phyloP scores from a whole-genome alignment of 2,329 filamentous ascomycete genomes.

The Knufia petricola region DNA sequence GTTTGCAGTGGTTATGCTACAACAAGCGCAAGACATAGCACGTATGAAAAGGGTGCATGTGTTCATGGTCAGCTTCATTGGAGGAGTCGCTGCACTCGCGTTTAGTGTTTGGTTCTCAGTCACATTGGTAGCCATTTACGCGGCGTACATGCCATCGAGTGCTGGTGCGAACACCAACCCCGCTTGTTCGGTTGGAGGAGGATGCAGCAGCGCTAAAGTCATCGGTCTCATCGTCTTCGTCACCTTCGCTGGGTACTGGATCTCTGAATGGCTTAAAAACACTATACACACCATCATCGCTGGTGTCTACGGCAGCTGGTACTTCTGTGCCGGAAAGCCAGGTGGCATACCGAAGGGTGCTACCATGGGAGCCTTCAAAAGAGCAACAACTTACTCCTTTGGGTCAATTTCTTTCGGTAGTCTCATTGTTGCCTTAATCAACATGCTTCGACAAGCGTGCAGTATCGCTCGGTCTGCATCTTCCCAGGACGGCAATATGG shows the following conservation, averaged over 20 bases:
- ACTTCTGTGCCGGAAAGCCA: conserved; percentile 59
- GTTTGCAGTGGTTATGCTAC: conserved; percentile 82
- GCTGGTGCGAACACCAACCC: conserved; percentile 37
- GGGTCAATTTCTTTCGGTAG: conserved; percentile 84
- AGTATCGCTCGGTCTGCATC: conserved; percentile 63
- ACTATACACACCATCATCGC: conserved; percentile 81
- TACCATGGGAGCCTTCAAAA: conserved; percentile 72
- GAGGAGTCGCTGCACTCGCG: conserved; percentile 64
- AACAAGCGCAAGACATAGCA: conserved; percentile 74
- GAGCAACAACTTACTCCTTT: conserved; percentile 82
- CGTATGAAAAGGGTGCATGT: conserved; percentile 70
- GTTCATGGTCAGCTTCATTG: conserved; percentile 74
- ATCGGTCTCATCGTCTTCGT: conserved; percentile 77
- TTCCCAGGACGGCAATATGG: conserved; percentile 57
- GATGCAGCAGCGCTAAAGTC: conserved; percentile 66
- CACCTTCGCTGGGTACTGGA: conserved; percentile 90
- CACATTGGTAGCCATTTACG: conserved; percentile 77
- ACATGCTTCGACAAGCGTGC: conserved; percentile 71
- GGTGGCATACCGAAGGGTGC: conserved; percentile 63
- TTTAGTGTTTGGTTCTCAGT: conserved; percentile 80
- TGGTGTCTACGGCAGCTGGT: conserved; percentile 88
- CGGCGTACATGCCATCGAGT: conserved; percentile 62
- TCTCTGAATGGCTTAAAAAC: conserved; percentile 88
- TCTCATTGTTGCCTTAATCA: conserved; percentile 75
- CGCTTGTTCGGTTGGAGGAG: conserved; percentile 39